These are phyloP conservation scores for Coelastrella sp. DNA, from an alignment of 139 green algal species.

Conservation along the genomic window DNA sequence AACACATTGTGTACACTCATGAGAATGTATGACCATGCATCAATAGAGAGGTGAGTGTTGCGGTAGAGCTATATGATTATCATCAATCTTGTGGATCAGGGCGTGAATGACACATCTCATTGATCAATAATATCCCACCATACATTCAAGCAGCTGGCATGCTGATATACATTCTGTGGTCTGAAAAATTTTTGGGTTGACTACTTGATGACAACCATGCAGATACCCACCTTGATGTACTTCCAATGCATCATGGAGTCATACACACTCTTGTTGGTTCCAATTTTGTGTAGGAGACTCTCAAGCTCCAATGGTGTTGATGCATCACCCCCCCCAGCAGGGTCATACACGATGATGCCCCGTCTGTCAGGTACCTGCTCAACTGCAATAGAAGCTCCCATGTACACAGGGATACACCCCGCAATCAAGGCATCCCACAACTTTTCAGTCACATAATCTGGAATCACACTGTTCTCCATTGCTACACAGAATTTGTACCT, in stretches of 20 bases:
- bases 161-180: too few relatives aligned
- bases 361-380: neutral
- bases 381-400: conserved; percentile 1
- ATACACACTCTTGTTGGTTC: neutral
- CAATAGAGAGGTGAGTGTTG: too few relatives aligned
- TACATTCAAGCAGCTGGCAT: too few relatives aligned
- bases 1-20: too few relatives aligned
- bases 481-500: conserved; percentile 42
- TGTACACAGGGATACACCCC: too few relatives aligned
- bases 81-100: too few relatives aligned
- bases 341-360: conserved; percentile 1
- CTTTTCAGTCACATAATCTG: too few relatives aligned
- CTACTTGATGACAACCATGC: too few relatives aligned
- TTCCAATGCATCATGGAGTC: conserved; percentile 25
- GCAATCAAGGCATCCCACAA: conserved; percentile 32
- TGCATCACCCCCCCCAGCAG: neutral
- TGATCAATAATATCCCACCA: too few relatives aligned
- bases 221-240: neutral
- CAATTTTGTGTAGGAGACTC: neutral
- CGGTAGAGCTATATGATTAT: too few relatives aligned
- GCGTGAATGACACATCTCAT: neutral
- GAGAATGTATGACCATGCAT: too few relatives aligned
- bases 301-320: conserved; percentile 11
- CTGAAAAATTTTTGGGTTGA: too few relatives aligned
- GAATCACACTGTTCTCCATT: conserved; percentile 25